Evolutionary conservation across 306 rosid species (phyloP), one percentile per base, ranked within the genome.

Genomic region (Prosopis cineraria): DNA sequence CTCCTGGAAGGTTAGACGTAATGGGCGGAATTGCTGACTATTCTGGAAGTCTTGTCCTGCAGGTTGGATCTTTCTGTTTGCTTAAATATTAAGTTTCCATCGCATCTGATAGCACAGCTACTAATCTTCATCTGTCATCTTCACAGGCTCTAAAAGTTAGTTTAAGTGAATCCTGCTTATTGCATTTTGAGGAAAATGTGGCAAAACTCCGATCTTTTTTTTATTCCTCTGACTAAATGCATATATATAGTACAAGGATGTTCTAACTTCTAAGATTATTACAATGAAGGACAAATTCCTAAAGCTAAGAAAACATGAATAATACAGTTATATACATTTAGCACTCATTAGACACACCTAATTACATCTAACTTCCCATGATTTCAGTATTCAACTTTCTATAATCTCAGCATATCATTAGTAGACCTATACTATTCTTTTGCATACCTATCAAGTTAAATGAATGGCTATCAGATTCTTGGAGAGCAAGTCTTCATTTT

Each of bases 11-110:
- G 76, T 79, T 94, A 80, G 98, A 94, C 68, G 97, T 94, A 41
- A 94, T 94, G 98, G 97, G 98, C 68, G 98, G 98, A 44, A 94
- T 94, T 80, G 98, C 97, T 58, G 98, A 94, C 82, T 94, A 94
- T 80, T 94, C 98, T 59, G 98, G 98, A 78, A 90, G 97, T 79
- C 97, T 94, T 74, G 98, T 94, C 53, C 90, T 94, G 73, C 98
- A 94, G 98, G 97, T 94, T 62, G 62, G 39, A 40, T 60, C 56
- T 85, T 64, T 80, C 70, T 52, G 27, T 80, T 73, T 68, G 67
- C 62, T 33, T 19, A 48, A 63, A 41, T 67, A 79, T 47, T 43
- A 24, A 3, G 0, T 41, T 65, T 84, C 30, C 76, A 20, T 16
- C 68, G 2, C 47, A 80, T 75, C 68, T 75, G 55, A 44, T 50